phyloP scores from a whole-genome alignment of 129 eudicot genomes.

The Smallanthus sonchifolius region DNA sequence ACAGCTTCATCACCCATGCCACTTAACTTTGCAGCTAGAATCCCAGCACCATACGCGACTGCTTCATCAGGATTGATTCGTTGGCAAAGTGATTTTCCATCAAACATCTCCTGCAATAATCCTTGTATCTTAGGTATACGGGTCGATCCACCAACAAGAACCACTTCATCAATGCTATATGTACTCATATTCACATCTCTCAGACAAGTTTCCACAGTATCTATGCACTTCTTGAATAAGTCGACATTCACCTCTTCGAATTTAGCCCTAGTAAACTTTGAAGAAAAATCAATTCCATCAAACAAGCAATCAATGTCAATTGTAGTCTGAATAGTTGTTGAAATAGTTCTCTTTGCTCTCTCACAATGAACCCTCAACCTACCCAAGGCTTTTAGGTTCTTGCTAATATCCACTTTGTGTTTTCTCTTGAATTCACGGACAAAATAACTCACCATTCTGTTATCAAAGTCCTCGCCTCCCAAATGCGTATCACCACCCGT shows the following conservation, averaged over 20 bases:
- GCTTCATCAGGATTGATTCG: neutral
- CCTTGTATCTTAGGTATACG: neutral
- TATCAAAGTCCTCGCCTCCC: neutral
- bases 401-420: neutral
- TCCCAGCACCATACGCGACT: conserved; percentile 3
- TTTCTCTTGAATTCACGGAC: neutral
- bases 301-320: neutral
- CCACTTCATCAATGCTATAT: neutral
- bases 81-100: neutral
- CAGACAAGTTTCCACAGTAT: neutral
- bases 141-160: neutral
- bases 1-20: conserved; percentile 3
- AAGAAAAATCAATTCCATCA: neutral
- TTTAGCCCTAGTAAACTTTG: neutral
- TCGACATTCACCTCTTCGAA: neutral
- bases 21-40: neutral
- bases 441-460: neutral
- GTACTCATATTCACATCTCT: neutral
- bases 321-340: neutral
- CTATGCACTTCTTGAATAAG: neutral
- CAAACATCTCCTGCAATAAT: neutral
- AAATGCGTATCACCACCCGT: conserved; percentile 17
- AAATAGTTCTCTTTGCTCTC: neutral
- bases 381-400: neutral
- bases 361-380: neutral